A percentile compares a stretch with the other conserved stretches of the same genome.
phyloP scores from a whole-genome alignment of 2,329 filamentous ascomycete genomes.

The Elsinoe batatas region DNA sequence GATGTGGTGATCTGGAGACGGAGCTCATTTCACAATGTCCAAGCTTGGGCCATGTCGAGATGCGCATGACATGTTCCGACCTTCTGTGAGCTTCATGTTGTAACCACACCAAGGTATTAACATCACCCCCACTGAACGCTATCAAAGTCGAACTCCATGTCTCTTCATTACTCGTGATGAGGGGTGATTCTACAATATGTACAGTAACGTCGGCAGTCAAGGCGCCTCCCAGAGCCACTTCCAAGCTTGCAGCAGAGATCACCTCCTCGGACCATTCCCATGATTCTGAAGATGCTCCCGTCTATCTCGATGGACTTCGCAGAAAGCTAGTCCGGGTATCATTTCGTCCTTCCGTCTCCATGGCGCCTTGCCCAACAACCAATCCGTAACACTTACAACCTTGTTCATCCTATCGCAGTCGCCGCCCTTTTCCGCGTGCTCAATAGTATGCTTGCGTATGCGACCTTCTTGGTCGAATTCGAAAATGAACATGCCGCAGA shows the following conservation, averaged over 20 bases:
- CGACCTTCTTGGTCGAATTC: constrained; percentile 84
- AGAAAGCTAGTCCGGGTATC: constrained; percentile 34
- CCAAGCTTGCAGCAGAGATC: background rate
- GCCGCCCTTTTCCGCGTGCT: constrained; percentile 75
- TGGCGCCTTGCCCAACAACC: constrained; percentile 73
- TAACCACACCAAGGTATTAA: background rate
- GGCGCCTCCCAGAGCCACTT: background rate
- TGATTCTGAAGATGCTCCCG: background rate
- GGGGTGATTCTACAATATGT: constrained; percentile 7
- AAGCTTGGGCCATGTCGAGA: constrained; percentile 9
- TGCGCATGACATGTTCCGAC: background rate
- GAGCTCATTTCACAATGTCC: background rate
- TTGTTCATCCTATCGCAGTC: constrained; percentile 77
- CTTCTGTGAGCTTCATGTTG: background rate
- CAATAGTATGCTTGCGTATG: constrained; percentile 81
- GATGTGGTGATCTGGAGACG: background rate
- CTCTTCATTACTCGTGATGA: background rate
- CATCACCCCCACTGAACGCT: background rate
- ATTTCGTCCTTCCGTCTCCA: constrained; percentile 36
- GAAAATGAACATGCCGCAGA: constrained; percentile 87
- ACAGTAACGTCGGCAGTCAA: background rate
- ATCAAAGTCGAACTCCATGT: background rate
- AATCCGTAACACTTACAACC: constrained; percentile 87
- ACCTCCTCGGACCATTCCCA: background rate
- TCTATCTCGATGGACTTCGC: constrained; percentile 16